Evolutionary conservation across 805 yeast genomes (phyloP).

Genomic region (Phaffomyces thermotolerans): DNA sequence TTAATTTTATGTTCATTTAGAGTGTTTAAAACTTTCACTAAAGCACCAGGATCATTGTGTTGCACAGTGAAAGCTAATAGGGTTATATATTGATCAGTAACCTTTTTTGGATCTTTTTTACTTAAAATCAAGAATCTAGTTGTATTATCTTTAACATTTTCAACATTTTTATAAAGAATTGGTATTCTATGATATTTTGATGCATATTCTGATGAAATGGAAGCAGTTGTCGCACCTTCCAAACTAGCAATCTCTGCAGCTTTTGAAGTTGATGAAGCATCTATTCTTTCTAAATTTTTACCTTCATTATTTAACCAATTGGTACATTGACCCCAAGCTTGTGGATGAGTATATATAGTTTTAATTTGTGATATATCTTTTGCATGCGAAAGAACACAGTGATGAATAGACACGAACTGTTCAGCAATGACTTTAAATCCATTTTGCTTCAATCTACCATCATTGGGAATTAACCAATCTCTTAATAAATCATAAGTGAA

Average conservation of each 20-base stretch:
- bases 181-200: conserved; percentile 52
- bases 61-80: conserved; percentile 59
- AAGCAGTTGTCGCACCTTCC: conserved; percentile 43
- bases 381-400: conserved; percentile 54
- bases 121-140: conserved; percentile 78
- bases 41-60: conserved; percentile 65
- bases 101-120: conserved; percentile 19
- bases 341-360: conserved; percentile 85
- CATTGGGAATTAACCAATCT: conserved; percentile 44
- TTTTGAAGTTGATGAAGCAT: conserved; percentile 72
- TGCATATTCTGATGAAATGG: conserved; percentile 69
- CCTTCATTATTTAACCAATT: conserved; percentile 39
- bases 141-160: conserved; percentile 69
- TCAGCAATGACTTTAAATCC: conserved; percentile 58
- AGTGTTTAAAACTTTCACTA: conserved; percentile 55
- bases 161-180: conserved; percentile 48
- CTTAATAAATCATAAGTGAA: conserved; percentile 77
- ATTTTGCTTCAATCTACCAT: neutral
- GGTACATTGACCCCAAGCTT: conserved; percentile 92
- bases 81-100: conserved; percentile 29
- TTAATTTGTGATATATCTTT: conserved; percentile 37
- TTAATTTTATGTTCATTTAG: conserved; percentile 53
- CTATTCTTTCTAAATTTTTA: conserved; percentile 43
- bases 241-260: conserved; percentile 64
- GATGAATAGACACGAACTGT: conserved; percentile 77